phyloP scores from a whole-genome alignment of 306 rosid genomes.

The Begonia fuchsioides region DNA sequence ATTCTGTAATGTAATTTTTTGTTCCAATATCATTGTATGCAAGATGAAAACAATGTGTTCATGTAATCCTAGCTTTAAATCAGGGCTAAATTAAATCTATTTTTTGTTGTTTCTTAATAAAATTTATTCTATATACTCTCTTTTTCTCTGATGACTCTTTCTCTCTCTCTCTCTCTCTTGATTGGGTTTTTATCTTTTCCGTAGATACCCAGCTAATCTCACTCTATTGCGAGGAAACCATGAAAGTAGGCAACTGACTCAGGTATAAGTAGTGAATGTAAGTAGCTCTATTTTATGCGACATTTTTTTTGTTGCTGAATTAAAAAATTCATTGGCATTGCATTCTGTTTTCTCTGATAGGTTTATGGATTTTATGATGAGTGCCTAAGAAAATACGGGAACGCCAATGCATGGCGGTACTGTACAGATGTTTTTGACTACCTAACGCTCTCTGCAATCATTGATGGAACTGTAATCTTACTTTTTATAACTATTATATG shows the following conservation, averaged over 20 bases:
- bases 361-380: conserved; percentile 96
- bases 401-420: conserved; percentile 97
- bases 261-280: conserved; percentile 13
- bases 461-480: conserved; percentile 79
- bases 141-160: too few relatives aligned
- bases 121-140: neutral
- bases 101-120: too few relatives aligned
- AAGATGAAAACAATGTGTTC: too few relatives aligned
- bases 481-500: conserved; percentile 6
- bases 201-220: conserved; percentile 86
- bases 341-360: conserved; percentile 16
- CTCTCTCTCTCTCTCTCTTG: neutral
- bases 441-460: conserved; percentile 92
- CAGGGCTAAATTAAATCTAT: too few relatives aligned
- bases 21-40: too few relatives aligned
- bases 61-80: too few relatives aligned
- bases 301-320: neutral
- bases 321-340: conserved; percentile 2
- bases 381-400: conserved; percentile 97
- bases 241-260: conserved; percentile 91
- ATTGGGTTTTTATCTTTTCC: neutral
- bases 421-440: conserved; percentile 98
- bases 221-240: conserved; percentile 96
- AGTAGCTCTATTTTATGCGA: neutral
- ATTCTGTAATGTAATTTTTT: too few relatives aligned